Evolutionary conservation across 345 rosid species (phyloP).

Genomic region (Mangifera indica): DNA sequence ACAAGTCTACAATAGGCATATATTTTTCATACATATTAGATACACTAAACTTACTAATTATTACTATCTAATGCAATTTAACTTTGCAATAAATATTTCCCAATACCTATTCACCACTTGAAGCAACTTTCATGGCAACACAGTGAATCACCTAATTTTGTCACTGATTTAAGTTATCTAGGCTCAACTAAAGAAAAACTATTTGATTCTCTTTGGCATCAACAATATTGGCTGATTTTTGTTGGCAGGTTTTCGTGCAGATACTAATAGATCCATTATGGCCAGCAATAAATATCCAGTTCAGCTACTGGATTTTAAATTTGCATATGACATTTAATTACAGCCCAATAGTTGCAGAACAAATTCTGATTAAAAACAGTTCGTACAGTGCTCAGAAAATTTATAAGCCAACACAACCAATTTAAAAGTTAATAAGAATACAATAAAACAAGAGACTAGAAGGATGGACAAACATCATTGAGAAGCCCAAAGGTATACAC

Average conservation of each 20-base stretch:
- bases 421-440: not conserved
- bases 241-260: not conserved
- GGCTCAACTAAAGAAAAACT: not conserved
- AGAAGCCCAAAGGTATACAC: not conserved
- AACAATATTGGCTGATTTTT: conserved; percentile 1
- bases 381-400: not conserved
- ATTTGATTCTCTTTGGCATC: not conserved
- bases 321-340: not conserved
- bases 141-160: not conserved
- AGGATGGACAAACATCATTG: not conserved
- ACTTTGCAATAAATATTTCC: not conserved
- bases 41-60: not conserved
- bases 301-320: not conserved
- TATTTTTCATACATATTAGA: not conserved
- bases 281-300: not conserved
- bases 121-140: not conserved
- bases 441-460: not conserved
- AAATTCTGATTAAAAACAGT: not conserved
- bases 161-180: conserved; percentile 2
- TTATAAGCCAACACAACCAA: not conserved
- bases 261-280: not conserved
- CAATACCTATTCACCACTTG: not conserved
- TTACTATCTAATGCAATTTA: not conserved
- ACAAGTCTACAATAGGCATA: not conserved
- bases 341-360: not conserved